These are phyloP conservation scores for Puccinia horiana DNA, from an alignment of 1,284 basidiomycete species.

Conservation along the genomic window DNA sequence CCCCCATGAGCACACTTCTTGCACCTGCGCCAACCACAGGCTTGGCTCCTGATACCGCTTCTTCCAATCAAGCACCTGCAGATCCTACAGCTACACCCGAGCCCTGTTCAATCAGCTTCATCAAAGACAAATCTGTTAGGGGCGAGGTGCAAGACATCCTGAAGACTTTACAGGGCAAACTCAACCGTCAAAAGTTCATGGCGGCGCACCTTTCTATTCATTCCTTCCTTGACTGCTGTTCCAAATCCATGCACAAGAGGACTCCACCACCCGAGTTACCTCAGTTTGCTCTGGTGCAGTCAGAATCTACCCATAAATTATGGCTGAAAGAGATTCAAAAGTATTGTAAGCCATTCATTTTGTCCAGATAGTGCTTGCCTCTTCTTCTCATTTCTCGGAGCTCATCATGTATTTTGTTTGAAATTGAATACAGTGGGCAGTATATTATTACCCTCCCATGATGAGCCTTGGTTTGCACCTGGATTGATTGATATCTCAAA, in stretches of 20 bases:
- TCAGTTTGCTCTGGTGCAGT: slow-evolving; percentile 3
- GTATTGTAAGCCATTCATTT: slow-evolving; percentile 13
- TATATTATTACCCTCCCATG: not conserved
- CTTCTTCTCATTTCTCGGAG: not conserved
- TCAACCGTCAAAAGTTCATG: slow-evolving; percentile 15
- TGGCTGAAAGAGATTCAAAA: slow-evolving; percentile 18
- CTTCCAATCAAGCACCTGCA: not conserved
- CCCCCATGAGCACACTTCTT: not conserved
- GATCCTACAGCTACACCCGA: not conserved
- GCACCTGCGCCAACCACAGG: not conserved
- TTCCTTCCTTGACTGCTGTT: slow-evolving; percentile 11
- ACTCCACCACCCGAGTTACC: not conserved
- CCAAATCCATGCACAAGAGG: slow-evolving; percentile 14
- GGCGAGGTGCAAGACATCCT: not conserved
- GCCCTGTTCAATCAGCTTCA: not conserved
- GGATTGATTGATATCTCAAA: not conserved
- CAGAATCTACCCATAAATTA: not conserved
- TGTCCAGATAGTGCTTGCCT: not conserved
- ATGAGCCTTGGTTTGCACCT: slow-evolving; percentile 13
- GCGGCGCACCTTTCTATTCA: not conserved
- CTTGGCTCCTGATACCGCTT: not conserved
- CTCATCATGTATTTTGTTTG: not conserved
- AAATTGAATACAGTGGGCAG: not conserved
- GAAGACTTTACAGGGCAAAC: slow-evolving; percentile 9
- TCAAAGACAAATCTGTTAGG: slow-evolving; percentile 1